Conservation (phyloP, 257 asterid species). For the Scutellaria minor region DNA sequence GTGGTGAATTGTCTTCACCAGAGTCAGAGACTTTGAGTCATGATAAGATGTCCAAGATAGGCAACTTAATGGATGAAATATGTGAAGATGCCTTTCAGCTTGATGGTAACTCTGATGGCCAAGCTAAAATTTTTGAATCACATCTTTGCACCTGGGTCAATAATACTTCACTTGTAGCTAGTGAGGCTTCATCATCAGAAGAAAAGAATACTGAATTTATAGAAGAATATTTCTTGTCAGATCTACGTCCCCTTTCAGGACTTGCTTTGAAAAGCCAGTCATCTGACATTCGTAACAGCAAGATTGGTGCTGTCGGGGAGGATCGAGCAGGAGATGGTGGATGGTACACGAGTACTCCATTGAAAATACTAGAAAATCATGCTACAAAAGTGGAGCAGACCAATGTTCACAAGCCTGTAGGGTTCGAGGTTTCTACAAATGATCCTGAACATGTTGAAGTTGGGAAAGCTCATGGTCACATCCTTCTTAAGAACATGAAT, state of each 20-base stretch:
- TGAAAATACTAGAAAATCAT: conserved; percentile 79
- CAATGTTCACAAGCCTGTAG: conserved; percentile 39
- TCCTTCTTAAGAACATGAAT: conserved; percentile 74
- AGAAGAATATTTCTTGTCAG: conserved; percentile 89
- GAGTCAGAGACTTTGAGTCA: conserved; percentile 45
- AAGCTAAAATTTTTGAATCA: conserved; percentile 54
- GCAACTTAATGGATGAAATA: conserved; percentile 84
- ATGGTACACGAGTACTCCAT: conserved; percentile 70
- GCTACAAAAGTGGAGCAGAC: conserved; percentile 60
- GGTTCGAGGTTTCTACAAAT: conserved; percentile 53
- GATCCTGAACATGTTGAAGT: conserved; percentile 47
- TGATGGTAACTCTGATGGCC: conserved; percentile 54
- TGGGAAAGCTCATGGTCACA: conserved; percentile 66
- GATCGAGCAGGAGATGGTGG: conserved; percentile 56
- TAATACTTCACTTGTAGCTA: conserved; percentile 50
- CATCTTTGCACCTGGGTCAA: conserved; percentile 38
- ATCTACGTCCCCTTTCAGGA: conserved; percentile 69
- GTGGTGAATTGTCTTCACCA: conserved; percentile 47
- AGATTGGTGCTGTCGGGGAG: conserved; percentile 45
- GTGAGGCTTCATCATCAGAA: conserved; percentile 46
- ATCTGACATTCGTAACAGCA: conserved; percentile 44
- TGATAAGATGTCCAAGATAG: conserved; percentile 45
- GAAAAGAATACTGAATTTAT: conserved; percentile 61
- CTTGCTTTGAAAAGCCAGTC: conserved; percentile 48
- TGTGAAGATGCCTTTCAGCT: conserved; percentile 79